Evolutionary conservation across 805 yeast species (phyloP), one percentile per base, ranked within the genome.

Genomic region (Candida piceae): DNA sequence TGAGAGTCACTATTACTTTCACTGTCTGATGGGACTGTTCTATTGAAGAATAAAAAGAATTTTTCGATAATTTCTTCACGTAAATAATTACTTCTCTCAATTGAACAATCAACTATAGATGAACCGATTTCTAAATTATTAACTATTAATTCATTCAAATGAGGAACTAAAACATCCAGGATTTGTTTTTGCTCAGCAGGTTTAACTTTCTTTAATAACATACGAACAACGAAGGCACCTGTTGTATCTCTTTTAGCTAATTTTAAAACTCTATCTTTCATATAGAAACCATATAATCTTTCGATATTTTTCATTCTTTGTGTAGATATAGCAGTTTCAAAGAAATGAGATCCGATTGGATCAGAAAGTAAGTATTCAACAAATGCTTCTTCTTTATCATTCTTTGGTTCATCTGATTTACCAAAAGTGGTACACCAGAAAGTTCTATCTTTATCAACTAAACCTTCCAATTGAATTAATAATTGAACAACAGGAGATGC

Each of bases 281-380:
- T 84, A 63, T 88, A 85, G 5, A 74, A 57, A 28, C 62, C 63
- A 64, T 77, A 86, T 32, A 90, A 59, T 49, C 95, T 72, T 49
- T 80, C 84, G 16, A 84, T 74, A 53, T 76, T 79, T 45, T 77
- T 81, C 44, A 74, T 62, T 46, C 93, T 78, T 43, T 81, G 79
- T 40, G 72, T 74, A 32, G 72, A 75, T 35, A 89, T 67, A 9
- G 79, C 72, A 15, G 80, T 72, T 58, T 93, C 87, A 19, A 90
- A 67, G 65, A 93, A 90, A 61, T 88, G 97, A 1, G 95, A 83
- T 0, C 97, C 98, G n/a, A 89, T 86, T 1, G 94, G 69, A 53
- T 88, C 96, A 7, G 93, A 76, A 25, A 90, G 63, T 37, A 89
- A 67, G 51, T 83, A 84, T 55, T 88, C 96, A 21, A 89, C 80